Evolutionary conservation across 176 grass and related monocot species (phyloP).

Genomic region (Thinopyrum elongatum): DNA sequence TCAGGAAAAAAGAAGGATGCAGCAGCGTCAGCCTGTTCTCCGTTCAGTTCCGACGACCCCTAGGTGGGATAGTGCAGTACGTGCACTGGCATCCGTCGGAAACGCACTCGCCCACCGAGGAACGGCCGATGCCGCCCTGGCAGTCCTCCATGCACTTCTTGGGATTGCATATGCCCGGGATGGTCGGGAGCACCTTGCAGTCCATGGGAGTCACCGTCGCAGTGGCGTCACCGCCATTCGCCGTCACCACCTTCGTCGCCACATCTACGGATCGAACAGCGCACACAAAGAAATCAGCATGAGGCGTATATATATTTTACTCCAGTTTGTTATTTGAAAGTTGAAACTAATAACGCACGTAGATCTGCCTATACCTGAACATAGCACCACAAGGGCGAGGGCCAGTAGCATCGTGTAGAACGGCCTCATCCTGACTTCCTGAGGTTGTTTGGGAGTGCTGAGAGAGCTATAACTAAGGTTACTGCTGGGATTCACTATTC

Average conservation of each 20-base stretch:
- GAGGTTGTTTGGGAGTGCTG: not conserved
- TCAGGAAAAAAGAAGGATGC: not conserved
- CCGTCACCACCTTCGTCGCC: not conserved
- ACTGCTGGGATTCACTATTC: not conserved
- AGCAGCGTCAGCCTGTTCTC: not conserved
- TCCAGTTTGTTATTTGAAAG: too few species aligned
- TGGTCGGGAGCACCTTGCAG: not conserved
- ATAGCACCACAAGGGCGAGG: not conserved
- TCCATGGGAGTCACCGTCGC: not conserved
- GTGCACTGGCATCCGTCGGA: not conserved
- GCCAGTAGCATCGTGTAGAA: not conserved
- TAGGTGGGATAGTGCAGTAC: not conserved
- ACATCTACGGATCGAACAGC: not conserved
- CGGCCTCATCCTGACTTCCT: not conserved
- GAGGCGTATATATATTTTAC: not conserved
- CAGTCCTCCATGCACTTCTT: not conserved
- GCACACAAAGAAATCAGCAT: not conserved
- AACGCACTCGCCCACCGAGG: not conserved
- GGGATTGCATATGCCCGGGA: not conserved
- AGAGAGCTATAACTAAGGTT: not conserved
- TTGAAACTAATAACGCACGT: too few species aligned
- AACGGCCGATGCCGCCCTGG: not conserved
- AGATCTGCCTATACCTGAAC: not conserved
- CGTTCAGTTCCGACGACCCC: not conserved
- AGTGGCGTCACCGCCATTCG: not conserved